A percentile compares a stretch with the other conserved stretches of the same genome.
Conservation (phyloP, 2,329 filamentous ascomycete species). For the Chrysoporthe puriensis region DNA sequence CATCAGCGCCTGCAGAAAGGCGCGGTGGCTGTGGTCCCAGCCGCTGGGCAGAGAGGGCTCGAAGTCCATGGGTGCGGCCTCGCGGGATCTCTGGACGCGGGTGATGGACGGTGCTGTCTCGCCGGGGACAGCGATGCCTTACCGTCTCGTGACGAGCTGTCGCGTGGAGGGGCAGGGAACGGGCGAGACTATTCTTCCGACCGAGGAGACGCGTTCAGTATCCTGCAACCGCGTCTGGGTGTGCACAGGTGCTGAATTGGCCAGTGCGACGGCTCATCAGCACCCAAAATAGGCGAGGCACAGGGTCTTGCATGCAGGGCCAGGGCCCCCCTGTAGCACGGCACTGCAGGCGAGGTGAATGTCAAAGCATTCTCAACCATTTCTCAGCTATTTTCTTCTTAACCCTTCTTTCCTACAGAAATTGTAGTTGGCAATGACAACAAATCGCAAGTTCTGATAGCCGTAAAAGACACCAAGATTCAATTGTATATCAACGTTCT, state of each 20-base stretch:
- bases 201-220: constrained; percentile 3
- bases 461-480: too few relatives aligned
- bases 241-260: neutral
- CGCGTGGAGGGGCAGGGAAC: too few relatives aligned
- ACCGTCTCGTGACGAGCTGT: neutral
- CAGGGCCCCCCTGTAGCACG: neutral
- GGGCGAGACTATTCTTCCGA: too few relatives aligned
- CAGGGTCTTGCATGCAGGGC: neutral
- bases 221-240: neutral
- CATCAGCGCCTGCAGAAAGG: constrained; percentile 89
- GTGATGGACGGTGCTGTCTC: neutral
- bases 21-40: constrained; percentile 71
- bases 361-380: too few relatives aligned
- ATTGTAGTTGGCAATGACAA: too few relatives aligned
- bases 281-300: constrained; percentile 4
- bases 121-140: neutral
- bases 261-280: neutral
- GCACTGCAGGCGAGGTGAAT: neutral
- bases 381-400: too few relatives aligned
- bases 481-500: too few relatives aligned
- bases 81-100: neutral
- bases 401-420: too few relatives aligned
- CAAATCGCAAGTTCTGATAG: too few relatives aligned
- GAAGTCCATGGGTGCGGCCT: constrained; percentile 33
- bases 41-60: constrained; percentile 39